Conservation (phyloP, 371 early-diverging fungal genomes). For the Mucor velutinosus region DNA sequence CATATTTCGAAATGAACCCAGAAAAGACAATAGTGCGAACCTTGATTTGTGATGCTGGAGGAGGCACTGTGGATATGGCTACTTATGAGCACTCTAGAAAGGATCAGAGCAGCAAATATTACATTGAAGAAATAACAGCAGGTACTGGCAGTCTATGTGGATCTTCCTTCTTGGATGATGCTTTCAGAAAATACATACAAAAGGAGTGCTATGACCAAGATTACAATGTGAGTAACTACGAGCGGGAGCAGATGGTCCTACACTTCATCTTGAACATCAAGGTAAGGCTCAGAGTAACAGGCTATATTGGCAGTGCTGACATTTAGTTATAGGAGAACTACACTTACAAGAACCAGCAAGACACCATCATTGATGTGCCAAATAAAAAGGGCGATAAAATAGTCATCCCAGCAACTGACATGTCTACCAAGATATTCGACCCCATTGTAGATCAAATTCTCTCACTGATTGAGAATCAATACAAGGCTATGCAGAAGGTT, state of each 20-base stretch:
- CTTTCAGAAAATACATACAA: slow-evolving; percentile 36
- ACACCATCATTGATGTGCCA: neutral
- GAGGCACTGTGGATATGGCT: slow-evolving; percentile 63
- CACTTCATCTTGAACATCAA: slow-evolving; percentile 32
- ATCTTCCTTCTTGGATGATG: slow-evolving; percentile 52
- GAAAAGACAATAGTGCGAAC: slow-evolving; percentile 35
- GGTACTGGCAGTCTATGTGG: slow-evolving; percentile 55
- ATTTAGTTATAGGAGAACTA: neutral
- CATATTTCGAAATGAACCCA: neutral
- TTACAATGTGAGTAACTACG: slow-evolving; percentile 26
- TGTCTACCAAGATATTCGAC: slow-evolving; percentile 12
- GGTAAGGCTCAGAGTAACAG: slow-evolving; percentile 15
- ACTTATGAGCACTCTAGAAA: slow-evolving; percentile 31
- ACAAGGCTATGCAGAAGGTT: neutral
- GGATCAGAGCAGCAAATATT: slow-evolving; percentile 20
- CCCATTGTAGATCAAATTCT: slow-evolving; percentile 11
- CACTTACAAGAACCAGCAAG: neutral
- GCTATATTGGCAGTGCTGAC: neutral
- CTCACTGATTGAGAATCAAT: neutral
- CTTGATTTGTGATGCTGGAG: slow-evolving; percentile 66
- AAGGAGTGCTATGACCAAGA: slow-evolving; percentile 29
- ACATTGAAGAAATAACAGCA: slow-evolving; percentile 46
- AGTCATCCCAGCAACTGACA: slow-evolving; percentile 3
- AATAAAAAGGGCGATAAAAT: neutral
- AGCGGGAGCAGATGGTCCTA: slow-evolving; percentile 35